These are phyloP conservation scores for Cyclocybe cylindracea DNA, from an alignment of 768 basidiomycete species.

Conservation along the genomic window DNA sequence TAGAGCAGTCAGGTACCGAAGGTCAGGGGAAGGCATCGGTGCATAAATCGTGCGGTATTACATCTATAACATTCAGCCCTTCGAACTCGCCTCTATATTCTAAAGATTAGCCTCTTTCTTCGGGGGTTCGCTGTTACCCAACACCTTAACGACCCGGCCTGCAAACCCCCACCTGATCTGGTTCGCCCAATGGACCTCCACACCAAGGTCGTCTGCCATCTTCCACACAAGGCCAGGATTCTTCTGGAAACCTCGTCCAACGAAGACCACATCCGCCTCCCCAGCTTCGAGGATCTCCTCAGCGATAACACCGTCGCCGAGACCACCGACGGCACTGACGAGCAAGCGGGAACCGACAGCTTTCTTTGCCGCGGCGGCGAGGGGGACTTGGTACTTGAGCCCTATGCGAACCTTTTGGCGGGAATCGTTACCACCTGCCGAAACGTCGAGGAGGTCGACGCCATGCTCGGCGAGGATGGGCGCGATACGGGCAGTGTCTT, in stretches of 20 bases:
- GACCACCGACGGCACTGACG: conserved; percentile 53
- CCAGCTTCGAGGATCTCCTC: conserved; percentile 58
- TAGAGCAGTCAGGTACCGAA: too few species aligned
- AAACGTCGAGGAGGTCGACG: conserved; percentile 77
- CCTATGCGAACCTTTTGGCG: conserved; percentile 37
- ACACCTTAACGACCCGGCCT: conserved; percentile 28
- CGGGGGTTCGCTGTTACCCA: neutral
- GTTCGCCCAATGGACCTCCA: conserved; percentile 43
- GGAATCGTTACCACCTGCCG: conserved; percentile 59
- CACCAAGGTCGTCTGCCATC: conserved; percentile 58
- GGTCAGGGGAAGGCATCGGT: too few species aligned
- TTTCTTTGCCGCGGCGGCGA: conserved; percentile 53
- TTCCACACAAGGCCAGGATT: conserved; percentile 54
- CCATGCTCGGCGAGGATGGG: conserved; percentile 63
- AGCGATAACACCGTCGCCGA: conserved; percentile 54
- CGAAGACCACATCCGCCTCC: conserved; percentile 58
- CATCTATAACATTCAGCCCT: too few species aligned
- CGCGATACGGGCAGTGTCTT: conserved; percentile 67
- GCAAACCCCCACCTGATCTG: conserved; percentile 59
- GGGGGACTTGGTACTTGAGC: conserved; percentile 55
- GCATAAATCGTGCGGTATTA: too few species aligned
- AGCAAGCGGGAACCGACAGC: conserved; percentile 37
- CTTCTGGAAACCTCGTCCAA: conserved; percentile 59
- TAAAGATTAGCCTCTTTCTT: conserved; percentile 2
- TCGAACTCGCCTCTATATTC: neutral